Evolutionary conservation across 345 rosid genomes (phyloP), one percentile per base, ranked within the genome.

Genomic region (Stellera chamaejasme): DNA sequence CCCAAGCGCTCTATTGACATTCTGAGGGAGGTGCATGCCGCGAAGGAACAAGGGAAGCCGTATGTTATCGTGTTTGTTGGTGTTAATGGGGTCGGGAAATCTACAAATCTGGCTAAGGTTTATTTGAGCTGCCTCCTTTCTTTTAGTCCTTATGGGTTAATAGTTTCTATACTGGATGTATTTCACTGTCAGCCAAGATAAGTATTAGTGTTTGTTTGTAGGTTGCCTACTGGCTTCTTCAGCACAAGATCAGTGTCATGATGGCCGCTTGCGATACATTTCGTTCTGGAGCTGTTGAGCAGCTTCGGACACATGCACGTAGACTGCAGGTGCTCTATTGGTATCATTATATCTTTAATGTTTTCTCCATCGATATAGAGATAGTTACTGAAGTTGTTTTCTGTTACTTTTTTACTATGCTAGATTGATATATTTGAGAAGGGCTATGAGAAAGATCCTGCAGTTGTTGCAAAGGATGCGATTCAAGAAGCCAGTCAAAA

Each of bases 191-290:
- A 13, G 19, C 26, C 25, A 3, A 45, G 53, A 58, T 53, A 19
- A 58, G 50, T 60, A 15, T 44, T 6, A 36, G 28, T 54, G 58
- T 55, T 47, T 45, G 10, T 32, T 42, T 71, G 65, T 72, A 85
- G 93, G 98, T 91, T 46, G 99, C 99, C 8, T 89, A 87, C 72
- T 93, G 99, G 99, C 99, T 93, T 73, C 75, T 56, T 64, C 96
- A 89, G 94, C 97, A 93, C 70, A 72, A 93, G 46, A 72, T 87
- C 61, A 83, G 77, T 50, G 97, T 87, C 55, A 89, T 87, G 99
- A 93, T 93, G 97, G 99, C 99, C 72, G 99, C 99, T 41, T 93
- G 97, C 59, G 99, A 93, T 72, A 93, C 99, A 60, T 93, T 93
- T 73, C 83, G 99, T 27, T 82, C 99, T 44, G 99, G 99, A 66